phyloP scores from a whole-genome alignment of 306 rosid species.

The Cicer bijugum region DNA sequence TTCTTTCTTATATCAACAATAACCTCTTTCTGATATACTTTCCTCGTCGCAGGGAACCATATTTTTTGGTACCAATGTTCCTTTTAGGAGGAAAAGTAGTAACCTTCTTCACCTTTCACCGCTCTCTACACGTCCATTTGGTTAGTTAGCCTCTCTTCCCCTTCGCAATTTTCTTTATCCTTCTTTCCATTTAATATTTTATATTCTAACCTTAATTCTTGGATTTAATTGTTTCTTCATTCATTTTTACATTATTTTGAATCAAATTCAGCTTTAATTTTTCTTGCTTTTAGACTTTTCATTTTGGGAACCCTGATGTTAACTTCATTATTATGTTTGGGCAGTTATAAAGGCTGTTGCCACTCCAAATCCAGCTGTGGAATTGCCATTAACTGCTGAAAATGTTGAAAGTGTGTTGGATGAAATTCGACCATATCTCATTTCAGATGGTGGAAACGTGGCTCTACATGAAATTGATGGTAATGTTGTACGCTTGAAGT shows the following conservation, averaged over 20 bases:
- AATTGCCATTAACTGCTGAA: conserved; percentile 80
- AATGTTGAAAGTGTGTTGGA: conserved; percentile 82
- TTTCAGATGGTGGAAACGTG: conserved; percentile 90
- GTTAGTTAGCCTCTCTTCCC: conserved; percentile 39
- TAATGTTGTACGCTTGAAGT: conserved; percentile 85
- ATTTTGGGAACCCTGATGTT: conserved; percentile 3
- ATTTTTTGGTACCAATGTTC: conserved; percentile 46
- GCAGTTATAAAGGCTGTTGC: conserved; percentile 79
- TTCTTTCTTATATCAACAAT: neutral
- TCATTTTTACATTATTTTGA: neutral
- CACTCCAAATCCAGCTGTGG: conserved; percentile 75
- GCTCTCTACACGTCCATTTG: conserved; percentile 44
- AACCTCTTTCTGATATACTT: neutral
- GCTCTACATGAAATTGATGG: conserved; percentile 93
- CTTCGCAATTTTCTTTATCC: neutral
- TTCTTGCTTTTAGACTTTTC: neutral
- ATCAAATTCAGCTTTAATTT: neutral
- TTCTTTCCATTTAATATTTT: conserved; percentile 1
- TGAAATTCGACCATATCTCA: conserved; percentile 86
- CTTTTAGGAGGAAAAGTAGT: conserved; percentile 36
- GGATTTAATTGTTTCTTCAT: neutral
- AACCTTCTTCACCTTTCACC: conserved; percentile 40
- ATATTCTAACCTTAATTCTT: conserved; percentile 15
- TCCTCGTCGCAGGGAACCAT: conserved; percentile 49
- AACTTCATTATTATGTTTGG: conserved; percentile 32